phyloP scores from a whole-genome alignment of 352 stramenopile species.

The Pythium plurisporium region DNA sequence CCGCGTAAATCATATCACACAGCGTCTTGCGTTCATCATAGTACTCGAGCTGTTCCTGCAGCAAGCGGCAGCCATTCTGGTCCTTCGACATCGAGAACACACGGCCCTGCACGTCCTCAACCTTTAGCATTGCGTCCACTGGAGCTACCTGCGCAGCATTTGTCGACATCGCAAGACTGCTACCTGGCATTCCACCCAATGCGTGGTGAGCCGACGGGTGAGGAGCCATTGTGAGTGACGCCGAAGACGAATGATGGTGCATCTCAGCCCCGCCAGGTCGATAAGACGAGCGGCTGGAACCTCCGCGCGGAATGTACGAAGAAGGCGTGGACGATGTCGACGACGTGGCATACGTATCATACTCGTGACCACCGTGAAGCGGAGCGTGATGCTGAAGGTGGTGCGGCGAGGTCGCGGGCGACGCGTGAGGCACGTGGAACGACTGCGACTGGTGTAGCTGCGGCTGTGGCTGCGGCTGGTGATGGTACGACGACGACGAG shows the following conservation, averaged over 20 bases:
- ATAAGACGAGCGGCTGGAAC: conserved; percentile 2
- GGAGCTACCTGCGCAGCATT: background rate
- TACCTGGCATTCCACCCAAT: background rate
- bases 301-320: conserved; percentile 12
- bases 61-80: conserved; percentile 95
- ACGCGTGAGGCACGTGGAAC: conserved; percentile 15
- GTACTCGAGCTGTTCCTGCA: conserved; percentile 95
- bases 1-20: conserved; percentile 94
- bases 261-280: conserved; percentile 2
- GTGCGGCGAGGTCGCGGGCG: conserved; percentile 14
- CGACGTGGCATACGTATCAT: background rate
- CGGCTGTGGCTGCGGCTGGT: background rate
- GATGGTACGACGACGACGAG: conserved; percentile 3
- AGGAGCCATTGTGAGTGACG: background rate
- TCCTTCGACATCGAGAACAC: conserved; percentile 92
- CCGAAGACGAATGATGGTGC: conserved; percentile 5
- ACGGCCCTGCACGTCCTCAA: conserved; percentile 73
- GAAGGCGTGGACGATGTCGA: conserved; percentile 2
- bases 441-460: conserved; percentile 10
- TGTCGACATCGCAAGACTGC: background rate
- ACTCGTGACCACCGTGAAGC: conserved; percentile 3
- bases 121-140: conserved; percentile 29
- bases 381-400: conserved; percentile 2
- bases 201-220: conserved; percentile 9
- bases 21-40: conserved; percentile 88